These are phyloP conservation scores for Yamadazyma philogaea DNA, from an alignment of 805 yeast genomes.

Conservation along the genomic window DNA sequence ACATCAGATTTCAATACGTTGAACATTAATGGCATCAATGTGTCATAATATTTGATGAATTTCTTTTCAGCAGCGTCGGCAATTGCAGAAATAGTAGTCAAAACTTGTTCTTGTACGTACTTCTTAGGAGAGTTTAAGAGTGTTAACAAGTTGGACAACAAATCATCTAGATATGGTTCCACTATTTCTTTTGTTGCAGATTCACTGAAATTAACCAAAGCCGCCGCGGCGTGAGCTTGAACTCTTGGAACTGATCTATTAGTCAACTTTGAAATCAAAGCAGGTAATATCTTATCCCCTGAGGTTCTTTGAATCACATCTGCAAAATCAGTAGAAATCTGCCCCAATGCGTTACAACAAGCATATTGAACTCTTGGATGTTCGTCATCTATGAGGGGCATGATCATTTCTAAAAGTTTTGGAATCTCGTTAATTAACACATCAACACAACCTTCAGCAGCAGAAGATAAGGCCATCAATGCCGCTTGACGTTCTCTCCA, in stretches of 20 bases:
- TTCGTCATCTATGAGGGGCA: constrained; percentile 79
- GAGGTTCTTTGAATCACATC: constrained; percentile 79
- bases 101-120: constrained; percentile 95
- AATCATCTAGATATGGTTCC: constrained; percentile 88
- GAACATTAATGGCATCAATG: constrained; percentile 84
- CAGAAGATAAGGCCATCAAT: constrained; percentile 91
- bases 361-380: constrained; percentile 97
- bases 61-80: constrained; percentile 94
- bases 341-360: constrained; percentile 95
- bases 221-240: constrained; percentile 98
- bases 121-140: constrained; percentile 81
- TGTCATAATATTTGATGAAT: constrained; percentile 88
- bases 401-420: constrained; percentile 74
- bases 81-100: constrained; percentile 93
- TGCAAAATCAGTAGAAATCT: constrained; percentile 94
- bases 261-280: constrained; percentile 76
- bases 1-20: constrained; percentile 76
- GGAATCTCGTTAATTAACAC: constrained; percentile 80
- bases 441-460: constrained; percentile 96
- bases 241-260: constrained; percentile 80
- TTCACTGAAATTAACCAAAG: constrained; percentile 91
- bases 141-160: constrained; percentile 69
- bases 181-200: constrained; percentile 81
- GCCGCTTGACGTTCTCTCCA: constrained; percentile 99
- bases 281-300: constrained; percentile 79